Evolutionary conservation across 2,329 filamentous ascomycete genomes (phyloP), one percentile per base, ranked within the genome.

Genomic region (Colletotrichum musae): DNA sequence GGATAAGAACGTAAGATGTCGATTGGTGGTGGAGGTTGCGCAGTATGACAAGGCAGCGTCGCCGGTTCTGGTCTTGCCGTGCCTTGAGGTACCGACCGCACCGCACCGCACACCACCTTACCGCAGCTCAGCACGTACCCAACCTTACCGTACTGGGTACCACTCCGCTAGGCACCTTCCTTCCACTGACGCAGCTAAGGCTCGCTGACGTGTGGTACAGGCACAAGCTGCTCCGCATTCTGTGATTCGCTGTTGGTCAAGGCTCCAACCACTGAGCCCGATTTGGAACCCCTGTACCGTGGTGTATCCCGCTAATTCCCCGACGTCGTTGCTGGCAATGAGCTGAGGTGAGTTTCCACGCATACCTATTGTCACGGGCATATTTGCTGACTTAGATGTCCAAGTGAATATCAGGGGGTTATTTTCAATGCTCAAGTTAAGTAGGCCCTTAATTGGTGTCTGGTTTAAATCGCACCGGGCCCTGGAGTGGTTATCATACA

Each of bases 191-290:
- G 45, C 43, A 36, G 7, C 32, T 36, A 36, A 32, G 15, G 48
- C 53, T 59, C 62, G 59, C 51, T 52, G n/a, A 18, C 45, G 5
- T 47, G 45, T n/a, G 45, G 61, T 16, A 58, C 36, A 58, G 24
- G 51, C 21, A 52, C 59, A 51, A 60, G 66, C 61, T 69, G 61
- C 50, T 59, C 36, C 60, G 56, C 61, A 69, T 48, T 50, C 36
- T 66, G 66, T 68, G 58, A 68, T 70, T 70, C 64, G 58, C 58
- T 63, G 53, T 21, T 10, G 47, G 43, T 39, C 54, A 48, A 57
- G 68, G 64, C 68, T 70, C 47, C 45, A 68, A 58, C 68, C 58
- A 58, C 66, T 18, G 36, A 7, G 18, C 61, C 66, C 50, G 39
- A 45, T 43, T n/a, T 32, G 26, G 39, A 56, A 41, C 50, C 62